These are phyloP conservation scores for Coemansia sp. DNA, from an alignment of 192 early-diverging fungal species.

Conservation along the genomic window DNA sequence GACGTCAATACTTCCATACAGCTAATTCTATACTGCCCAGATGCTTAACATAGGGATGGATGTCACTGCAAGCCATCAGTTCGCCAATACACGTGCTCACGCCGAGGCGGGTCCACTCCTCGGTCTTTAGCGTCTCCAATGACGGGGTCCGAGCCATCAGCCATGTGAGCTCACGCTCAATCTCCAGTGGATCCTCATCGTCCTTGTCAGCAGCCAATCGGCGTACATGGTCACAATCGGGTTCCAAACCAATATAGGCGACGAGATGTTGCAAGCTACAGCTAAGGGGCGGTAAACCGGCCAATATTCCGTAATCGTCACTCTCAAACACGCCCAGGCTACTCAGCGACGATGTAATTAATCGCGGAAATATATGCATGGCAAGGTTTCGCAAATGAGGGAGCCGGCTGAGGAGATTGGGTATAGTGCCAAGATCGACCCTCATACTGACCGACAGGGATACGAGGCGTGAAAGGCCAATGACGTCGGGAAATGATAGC, in stretches of 20 bases:
- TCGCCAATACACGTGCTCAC: slow-evolving; percentile 21
- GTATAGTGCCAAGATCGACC: slow-evolving; percentile 33
- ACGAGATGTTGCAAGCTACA: slow-evolving; percentile 18
- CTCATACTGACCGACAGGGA: slow-evolving; percentile 35
- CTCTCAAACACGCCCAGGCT: slow-evolving; percentile 18
- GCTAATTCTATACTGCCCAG: slow-evolving; percentile 10
- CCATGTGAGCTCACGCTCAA: slow-evolving; percentile 39
- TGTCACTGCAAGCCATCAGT: slow-evolving; percentile 7
- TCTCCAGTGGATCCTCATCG: slow-evolving; percentile 8
- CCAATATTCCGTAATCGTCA: slow-evolving; percentile 11
- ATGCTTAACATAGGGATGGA: slow-evolving; percentile 10
- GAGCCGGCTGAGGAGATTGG: slow-evolving; percentile 29
- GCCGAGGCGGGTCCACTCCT: slow-evolving; percentile 24
- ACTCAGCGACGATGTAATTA: slow-evolving; percentile 6
- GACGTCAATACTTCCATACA: slow-evolving; percentile 27
- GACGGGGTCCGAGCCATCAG: slow-evolving; percentile 34
- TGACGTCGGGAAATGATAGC: slow-evolving; percentile 34
- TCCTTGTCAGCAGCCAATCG: not conserved
- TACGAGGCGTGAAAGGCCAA: slow-evolving; percentile 21
- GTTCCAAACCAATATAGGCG: slow-evolving; percentile 23
- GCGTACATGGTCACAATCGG: not conserved
- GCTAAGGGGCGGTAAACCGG: slow-evolving; percentile 29
- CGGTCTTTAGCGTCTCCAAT: slow-evolving; percentile 19
- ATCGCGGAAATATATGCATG: slow-evolving; percentile 28
- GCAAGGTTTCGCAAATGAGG: slow-evolving; percentile 21